Conservation (phyloP, 495 filamentous ascomycete species). For the Lophium mytilinum region DNA sequence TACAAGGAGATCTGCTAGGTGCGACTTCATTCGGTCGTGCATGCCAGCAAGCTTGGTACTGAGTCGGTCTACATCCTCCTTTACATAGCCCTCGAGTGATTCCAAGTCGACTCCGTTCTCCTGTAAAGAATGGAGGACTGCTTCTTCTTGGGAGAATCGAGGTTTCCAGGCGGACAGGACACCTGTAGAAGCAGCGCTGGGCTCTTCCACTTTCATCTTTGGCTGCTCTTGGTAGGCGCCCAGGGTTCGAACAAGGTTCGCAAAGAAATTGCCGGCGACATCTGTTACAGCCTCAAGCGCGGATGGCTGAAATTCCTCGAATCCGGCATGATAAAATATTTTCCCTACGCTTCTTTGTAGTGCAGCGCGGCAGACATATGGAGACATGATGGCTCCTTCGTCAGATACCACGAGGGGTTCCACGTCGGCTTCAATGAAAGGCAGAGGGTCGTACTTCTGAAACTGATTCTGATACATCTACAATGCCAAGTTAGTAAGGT, state of each 20-base stretch:
- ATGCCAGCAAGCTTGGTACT: slow-evolving; percentile 72
- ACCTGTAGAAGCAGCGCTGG: slow-evolving; percentile 35
- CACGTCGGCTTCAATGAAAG: slow-evolving; percentile 78
- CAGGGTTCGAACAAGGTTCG: slow-evolving; percentile 69
- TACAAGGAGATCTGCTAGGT: slow-evolving; percentile 74
- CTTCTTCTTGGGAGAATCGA: slow-evolving; percentile 70
- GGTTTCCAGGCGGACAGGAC: slow-evolving; percentile 45
- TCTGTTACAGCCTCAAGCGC: slow-evolving; percentile 87
- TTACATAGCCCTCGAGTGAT: slow-evolving; percentile 75
- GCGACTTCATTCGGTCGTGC: slow-evolving; percentile 85
- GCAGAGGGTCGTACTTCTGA: slow-evolving; percentile 89
- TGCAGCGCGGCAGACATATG: slow-evolving; percentile 68
- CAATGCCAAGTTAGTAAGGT: background rate
- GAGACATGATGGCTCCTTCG: slow-evolving; percentile 75
- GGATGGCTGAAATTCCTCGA: slow-evolving; percentile 94
- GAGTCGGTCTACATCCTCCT: slow-evolving; percentile 88
- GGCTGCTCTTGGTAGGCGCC: slow-evolving; percentile 76
- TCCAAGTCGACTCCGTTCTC: slow-evolving; percentile 79
- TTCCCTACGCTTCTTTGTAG: slow-evolving; percentile 86
- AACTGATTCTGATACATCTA: slow-evolving; percentile 98
- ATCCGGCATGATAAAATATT: slow-evolving; percentile 92
- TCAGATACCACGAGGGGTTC: slow-evolving; percentile 80
- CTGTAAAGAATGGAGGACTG: slow-evolving; percentile 75
- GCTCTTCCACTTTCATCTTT: slow-evolving; percentile 45
- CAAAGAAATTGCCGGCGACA: slow-evolving; percentile 81